Evolutionary conservation across 129 eudicot species (phyloP).

Genomic region (Deinandra increscens): DNA sequence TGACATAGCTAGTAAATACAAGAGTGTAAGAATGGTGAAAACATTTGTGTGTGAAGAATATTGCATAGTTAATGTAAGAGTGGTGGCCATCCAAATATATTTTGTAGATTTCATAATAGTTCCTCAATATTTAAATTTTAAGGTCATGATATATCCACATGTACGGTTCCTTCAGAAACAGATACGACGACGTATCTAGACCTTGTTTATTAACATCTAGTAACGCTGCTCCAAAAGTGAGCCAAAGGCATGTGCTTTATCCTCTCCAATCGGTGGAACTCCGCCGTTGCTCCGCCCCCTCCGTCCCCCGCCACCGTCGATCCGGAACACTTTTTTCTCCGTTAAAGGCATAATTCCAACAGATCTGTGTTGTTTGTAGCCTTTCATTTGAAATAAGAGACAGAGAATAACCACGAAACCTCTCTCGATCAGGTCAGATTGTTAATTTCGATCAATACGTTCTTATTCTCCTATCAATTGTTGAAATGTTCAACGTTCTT

Average conservation of each 20-base stretch:
- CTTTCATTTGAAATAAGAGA: background rate
- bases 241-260: conserved; percentile 21
- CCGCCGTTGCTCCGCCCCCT: conserved; percentile 1
- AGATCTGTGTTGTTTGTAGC: conserved; percentile 8
- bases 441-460: background rate
- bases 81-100: too few relatives aligned
- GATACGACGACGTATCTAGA: conserved; percentile 5
- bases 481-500: background rate
- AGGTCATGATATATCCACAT: conserved; percentile 8
- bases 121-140: too few relatives aligned
- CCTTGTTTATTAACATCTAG: background rate
- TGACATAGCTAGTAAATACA: too few relatives aligned
- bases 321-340: background rate
- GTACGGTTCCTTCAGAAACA: conserved; percentile 1
- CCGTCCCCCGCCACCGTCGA: background rate
- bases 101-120: too few relatives aligned
- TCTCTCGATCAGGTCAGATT: conserved; percentile 22
- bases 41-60: too few relatives aligned
- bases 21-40: too few relatives aligned
- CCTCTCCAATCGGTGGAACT: conserved; percentile 21
- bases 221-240: conserved; percentile 6
- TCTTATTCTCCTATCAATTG: background rate
- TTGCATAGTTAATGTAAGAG: too few relatives aligned
- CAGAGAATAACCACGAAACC: background rate
- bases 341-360: background rate